phyloP scores from a whole-genome alignment of 352 stramenopile species.

The Phytophthora tubulina region DNA sequence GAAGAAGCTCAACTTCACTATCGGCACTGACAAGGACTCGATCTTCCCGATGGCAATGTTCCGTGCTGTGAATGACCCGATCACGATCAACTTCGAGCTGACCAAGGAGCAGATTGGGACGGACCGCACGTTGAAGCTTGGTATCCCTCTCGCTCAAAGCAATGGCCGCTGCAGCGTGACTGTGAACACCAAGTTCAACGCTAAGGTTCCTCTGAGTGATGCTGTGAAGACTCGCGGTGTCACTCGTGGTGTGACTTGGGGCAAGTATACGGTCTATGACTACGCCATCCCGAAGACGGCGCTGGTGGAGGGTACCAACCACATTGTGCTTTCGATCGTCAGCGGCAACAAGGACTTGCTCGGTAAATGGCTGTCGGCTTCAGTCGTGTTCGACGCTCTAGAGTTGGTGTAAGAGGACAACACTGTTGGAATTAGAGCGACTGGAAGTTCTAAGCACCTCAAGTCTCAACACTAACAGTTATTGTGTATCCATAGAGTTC shows the following conservation, averaged over 20 bases:
- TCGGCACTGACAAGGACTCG: slow-evolving; percentile 34
- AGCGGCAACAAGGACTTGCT: slow-evolving; percentile 53
- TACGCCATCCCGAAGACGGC: slow-evolving; percentile 53
- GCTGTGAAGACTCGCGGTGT: slow-evolving; percentile 60
- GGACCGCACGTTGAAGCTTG: slow-evolving; percentile 50
- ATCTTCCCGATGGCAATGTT: slow-evolving; percentile 64
- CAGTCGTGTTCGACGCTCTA: slow-evolving; percentile 62
- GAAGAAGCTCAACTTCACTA: slow-evolving; percentile 40
- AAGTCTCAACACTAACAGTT: no score
- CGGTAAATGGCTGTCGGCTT: slow-evolving; percentile 54
- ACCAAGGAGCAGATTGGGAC: slow-evolving; percentile 37
- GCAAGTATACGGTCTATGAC: slow-evolving; percentile 63
- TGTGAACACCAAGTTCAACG: slow-evolving; percentile 51
- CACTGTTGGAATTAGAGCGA: no score
- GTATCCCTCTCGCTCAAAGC: slow-evolving; percentile 54
- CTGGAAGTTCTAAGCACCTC: no score
- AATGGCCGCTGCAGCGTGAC: slow-evolving; percentile 49
- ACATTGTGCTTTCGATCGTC: slow-evolving; percentile 48
- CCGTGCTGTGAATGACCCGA: slow-evolving; percentile 57
- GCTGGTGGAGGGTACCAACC: slow-evolving; percentile 49
- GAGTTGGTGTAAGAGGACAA: slow-evolving; percentile 33
- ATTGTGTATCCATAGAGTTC: no score
- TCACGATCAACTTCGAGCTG: slow-evolving; percentile 52
- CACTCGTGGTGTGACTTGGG: slow-evolving; percentile 51
- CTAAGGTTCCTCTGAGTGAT: slow-evolving; percentile 34